A percentile compares a stretch with the other conserved stretches of the same genome.
Evolutionary conservation across 2,329 filamentous ascomycete genomes (phyloP).

Genomic region (Berkeleyomyces basicola): DNA sequence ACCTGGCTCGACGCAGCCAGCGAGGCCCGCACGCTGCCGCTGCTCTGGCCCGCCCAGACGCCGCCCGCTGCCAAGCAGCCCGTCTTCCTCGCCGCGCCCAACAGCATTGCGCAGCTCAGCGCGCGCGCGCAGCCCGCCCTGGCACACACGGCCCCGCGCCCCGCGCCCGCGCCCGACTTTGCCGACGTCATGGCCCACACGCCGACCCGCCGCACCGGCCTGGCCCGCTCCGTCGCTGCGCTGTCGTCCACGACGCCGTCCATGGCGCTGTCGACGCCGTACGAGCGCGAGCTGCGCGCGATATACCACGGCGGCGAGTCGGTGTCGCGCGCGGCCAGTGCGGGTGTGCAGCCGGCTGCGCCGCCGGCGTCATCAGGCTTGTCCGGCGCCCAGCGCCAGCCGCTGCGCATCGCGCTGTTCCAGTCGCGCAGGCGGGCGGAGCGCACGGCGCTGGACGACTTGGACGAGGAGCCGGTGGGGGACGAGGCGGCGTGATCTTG

Average conservation of each 20-base stretch:
- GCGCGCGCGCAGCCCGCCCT: constrained; percentile 6
- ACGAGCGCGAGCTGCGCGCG: constrained; percentile 22
- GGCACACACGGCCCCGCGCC: not conserved
- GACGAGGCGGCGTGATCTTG: not conserved
- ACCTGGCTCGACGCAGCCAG: constrained; percentile 7
- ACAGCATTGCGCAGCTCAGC: constrained; percentile 9
- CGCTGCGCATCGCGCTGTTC: constrained; percentile 8
- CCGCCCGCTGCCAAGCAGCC: constrained; percentile 1
- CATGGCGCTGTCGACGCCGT: constrained; percentile 27
- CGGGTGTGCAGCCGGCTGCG: not conserved
- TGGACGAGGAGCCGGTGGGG: constrained; percentile 7
- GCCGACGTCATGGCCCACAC: constrained; percentile 21
- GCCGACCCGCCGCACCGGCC: constrained; percentile 31
- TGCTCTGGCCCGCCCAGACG: not conserved
- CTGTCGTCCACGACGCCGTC: constrained; percentile 27
- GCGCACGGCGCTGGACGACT: not conserved
- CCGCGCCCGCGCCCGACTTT: not conserved
- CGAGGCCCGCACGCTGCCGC: not conserved
- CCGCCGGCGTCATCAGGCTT: not conserved
- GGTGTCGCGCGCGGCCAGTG: too few species aligned
- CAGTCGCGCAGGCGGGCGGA: constrained; percentile 3
- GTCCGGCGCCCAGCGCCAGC: not conserved
- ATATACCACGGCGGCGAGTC: constrained; percentile 13
- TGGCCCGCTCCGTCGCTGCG: constrained; percentile 23
- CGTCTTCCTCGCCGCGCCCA: not conserved